These are phyloP conservation scores for Grifola frondosa DNA, from an alignment of 1,284 basidiomycete genomes.

Conservation along the genomic window DNA sequence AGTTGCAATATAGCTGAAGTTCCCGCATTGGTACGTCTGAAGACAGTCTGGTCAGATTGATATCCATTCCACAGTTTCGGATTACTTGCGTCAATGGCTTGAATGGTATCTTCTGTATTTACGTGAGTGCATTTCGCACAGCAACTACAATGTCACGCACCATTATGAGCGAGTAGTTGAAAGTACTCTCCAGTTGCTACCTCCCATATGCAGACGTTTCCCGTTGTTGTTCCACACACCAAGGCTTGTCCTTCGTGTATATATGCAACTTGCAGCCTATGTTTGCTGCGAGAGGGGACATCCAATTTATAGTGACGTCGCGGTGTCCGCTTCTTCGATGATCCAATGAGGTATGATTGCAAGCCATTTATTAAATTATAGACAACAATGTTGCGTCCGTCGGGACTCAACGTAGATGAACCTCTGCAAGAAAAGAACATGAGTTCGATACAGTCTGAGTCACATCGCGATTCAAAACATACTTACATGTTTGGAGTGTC, in stretches of 20 bases:
- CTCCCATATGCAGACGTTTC: conserved; percentile 2
- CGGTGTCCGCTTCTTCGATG: neutral
- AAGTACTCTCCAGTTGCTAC: neutral
- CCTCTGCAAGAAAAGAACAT: neutral
- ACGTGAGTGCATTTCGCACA: neutral
- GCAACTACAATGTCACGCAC: neutral
- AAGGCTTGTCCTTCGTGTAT: neutral
- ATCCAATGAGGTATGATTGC: neutral
- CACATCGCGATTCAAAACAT: neutral
- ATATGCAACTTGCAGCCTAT: neutral
- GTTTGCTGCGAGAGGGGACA: neutral
- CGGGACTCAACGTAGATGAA: neutral
- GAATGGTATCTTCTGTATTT: neutral
- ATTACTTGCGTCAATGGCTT: neutral
- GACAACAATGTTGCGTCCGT: neutral
- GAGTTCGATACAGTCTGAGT: neutral
- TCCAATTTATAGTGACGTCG: neutral
- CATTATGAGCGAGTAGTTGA: neutral
- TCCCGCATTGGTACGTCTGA: neutral
- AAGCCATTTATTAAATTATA: neutral
- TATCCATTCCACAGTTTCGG: neutral
- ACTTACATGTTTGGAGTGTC: neutral
- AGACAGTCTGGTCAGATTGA: neutral
- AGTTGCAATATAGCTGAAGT: neutral
- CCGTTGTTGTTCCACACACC: conserved; percentile 1